Evolutionary conservation across 2,329 filamentous ascomycete species (phyloP).

Genomic region (Colletotrichum chlorophyti): DNA sequence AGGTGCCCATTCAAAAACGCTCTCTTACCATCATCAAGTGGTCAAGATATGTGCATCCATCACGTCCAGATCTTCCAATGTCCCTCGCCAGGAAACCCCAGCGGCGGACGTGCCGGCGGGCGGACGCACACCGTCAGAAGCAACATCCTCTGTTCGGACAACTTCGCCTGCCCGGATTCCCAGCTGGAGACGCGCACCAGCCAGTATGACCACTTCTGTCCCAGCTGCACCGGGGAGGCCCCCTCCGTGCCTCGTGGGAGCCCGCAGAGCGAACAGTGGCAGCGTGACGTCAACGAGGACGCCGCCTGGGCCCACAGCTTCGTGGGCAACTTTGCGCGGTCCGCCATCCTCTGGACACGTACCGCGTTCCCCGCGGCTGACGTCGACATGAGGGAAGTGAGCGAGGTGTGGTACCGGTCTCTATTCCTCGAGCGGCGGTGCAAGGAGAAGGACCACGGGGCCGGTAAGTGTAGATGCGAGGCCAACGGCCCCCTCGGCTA

Average conservation of each 20-base stretch:
- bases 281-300: slow-evolving; percentile 8
- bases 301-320: slow-evolving; percentile 15
- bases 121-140: slow-evolving; percentile 8
- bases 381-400: not conserved
- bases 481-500: slow-evolving; percentile 16
- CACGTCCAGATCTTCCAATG: slow-evolving; percentile 18
- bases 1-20: too few species aligned
- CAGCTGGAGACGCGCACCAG: slow-evolving; percentile 23
- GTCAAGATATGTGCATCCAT: slow-evolving; percentile 16
- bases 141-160: slow-evolving; percentile 26
- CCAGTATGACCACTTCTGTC: slow-evolving; percentile 18
- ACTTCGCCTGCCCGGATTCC: slow-evolving; percentile 7
- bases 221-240: slow-evolving; percentile 24
- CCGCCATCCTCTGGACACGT: slow-evolving; percentile 8
- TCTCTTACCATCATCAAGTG: not conserved
- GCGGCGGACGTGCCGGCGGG: too few species aligned
- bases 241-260: slow-evolving; percentile 13
- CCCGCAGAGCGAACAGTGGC: slow-evolving; percentile 13
- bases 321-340: slow-evolving; percentile 1
- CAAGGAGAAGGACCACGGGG: slow-evolving; percentile 22
- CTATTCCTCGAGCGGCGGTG: slow-evolving; percentile 24
- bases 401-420: slow-evolving; percentile 3
- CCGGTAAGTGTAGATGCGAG: slow-evolving; percentile 21
- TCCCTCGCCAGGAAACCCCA: not conserved
- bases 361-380: not conserved